These are phyloP conservation scores for Aspergillus conjunctus DNA, from an alignment of 495 filamentous ascomycete species.

Conservation along the genomic window DNA sequence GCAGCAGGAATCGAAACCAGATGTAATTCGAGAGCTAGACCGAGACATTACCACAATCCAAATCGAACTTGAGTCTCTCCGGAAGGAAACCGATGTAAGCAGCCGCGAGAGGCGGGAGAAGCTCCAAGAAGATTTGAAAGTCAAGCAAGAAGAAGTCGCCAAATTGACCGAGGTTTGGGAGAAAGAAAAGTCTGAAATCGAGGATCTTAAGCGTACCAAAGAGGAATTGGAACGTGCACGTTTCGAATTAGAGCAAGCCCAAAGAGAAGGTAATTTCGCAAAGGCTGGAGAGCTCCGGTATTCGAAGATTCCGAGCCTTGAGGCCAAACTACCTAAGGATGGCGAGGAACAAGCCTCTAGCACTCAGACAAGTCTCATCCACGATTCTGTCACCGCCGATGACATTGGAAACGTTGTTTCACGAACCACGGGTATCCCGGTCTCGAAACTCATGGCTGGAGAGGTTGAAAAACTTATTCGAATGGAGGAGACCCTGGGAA, in stretches of 20 bases:
- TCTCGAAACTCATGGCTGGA: constrained; percentile 85
- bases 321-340: constrained; percentile 79
- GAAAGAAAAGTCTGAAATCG: constrained; percentile 81
- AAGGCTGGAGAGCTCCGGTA: constrained; percentile 87
- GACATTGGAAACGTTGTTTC: constrained; percentile 94
- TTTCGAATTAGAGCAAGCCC: constrained; percentile 82
- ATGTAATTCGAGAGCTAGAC: constrained; percentile 86
- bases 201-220: constrained; percentile 81
- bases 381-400: constrained; percentile 90
- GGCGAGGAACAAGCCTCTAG: constrained; percentile 47
- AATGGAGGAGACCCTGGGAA: constrained; percentile 89
- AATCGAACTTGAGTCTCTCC: constrained; percentile 92
- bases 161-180: constrained; percentile 81
- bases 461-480: constrained; percentile 89
- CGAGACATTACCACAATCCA: constrained; percentile 96
- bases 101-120: constrained; percentile 88
- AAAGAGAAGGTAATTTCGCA: constrained; percentile 88
- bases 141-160: constrained; percentile 67
- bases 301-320: constrained; percentile 77
- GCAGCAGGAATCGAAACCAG: constrained; percentile 96
- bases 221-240: constrained; percentile 81
- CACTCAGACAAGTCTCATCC: constrained; percentile 64
- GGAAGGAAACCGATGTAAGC: constrained; percentile 89
- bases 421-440: constrained; percentile 87
- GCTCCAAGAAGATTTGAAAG: constrained; percentile 72